Conservation (phyloP, 495 filamentous ascomycete genomes). For the Xylaria acuta region DNA sequence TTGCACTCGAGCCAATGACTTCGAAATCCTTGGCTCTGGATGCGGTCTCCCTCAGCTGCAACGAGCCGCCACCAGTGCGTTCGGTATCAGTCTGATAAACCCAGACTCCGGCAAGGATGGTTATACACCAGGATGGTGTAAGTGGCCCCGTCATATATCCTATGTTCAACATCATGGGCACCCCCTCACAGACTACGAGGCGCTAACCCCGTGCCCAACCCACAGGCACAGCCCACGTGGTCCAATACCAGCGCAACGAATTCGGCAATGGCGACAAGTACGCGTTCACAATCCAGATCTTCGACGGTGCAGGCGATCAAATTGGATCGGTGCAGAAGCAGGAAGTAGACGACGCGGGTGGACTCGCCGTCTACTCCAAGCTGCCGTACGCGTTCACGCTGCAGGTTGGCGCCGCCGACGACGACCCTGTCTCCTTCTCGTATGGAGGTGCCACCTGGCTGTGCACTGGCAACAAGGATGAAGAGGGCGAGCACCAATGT, state of each 20-base stretch:
- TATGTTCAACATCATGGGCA: not conserved
- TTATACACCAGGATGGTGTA: constrained; percentile 2
- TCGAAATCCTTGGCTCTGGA: constrained; percentile 1
- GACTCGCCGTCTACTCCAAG: not conserved
- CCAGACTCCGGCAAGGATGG: not conserved
- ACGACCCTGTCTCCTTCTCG: constrained; percentile 1
- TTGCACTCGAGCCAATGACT: not conserved
- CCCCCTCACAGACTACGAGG: not conserved
- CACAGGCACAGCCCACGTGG: not conserved
- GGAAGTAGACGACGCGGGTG: not conserved
- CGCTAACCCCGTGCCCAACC: not conserved
- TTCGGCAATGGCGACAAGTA: constrained; percentile 1
- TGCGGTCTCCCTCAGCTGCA: constrained; percentile 3
- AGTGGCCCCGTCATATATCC: not conserved
- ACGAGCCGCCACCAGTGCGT: not conserved
- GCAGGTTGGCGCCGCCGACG: not conserved
- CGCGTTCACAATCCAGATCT: not conserved
- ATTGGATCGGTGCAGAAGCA: constrained; percentile 2
- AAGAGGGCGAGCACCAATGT: not conserved
- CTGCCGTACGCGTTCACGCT: not conserved
- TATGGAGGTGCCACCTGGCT: not conserved
- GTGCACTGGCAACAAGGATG: constrained; percentile 1
- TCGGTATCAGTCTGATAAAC: not conserved
- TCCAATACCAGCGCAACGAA: constrained; percentile 5
- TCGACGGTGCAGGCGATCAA: not conserved